A percentile compares a stretch with the other conserved stretches of the same genome.
phyloP scores from a whole-genome alignment of 2,329 filamentous ascomycete genomes.

The Fusarium foetens region DNA sequence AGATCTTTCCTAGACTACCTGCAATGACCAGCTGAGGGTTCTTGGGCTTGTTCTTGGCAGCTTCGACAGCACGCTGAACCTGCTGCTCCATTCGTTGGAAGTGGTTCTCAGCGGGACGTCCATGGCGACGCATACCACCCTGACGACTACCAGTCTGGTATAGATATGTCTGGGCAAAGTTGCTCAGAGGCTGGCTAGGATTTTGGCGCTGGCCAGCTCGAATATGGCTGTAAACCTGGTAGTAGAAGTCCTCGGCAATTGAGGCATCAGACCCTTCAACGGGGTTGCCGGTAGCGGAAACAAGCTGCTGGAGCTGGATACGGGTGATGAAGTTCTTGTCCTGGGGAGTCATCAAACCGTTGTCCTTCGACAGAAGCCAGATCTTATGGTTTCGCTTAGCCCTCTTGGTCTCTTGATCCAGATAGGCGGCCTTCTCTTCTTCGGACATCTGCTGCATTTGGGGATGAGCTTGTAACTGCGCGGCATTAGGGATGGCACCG shows the following conservation, averaged over 20 bases:
- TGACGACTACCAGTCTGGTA: conserved; percentile 92
- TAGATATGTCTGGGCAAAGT: conserved; percentile 97
- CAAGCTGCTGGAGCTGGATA: conserved; percentile 95
- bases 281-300: conserved; percentile 89
- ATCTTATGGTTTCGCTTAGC: conserved; percentile 99
- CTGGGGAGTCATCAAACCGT: conserved; percentile 97
- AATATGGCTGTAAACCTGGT: conserved; percentile 96
- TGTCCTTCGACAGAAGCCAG: conserved; percentile 89
- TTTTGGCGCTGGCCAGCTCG: conserved; percentile 89
- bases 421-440: conserved; percentile 82
- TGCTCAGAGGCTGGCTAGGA: conserved; percentile 90
- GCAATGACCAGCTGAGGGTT: conserved; percentile 97
- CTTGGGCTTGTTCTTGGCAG: conserved; percentile 96
- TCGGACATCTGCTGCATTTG: conserved; percentile 78
- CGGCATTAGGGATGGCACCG: conserved; percentile 57
- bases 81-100: conserved; percentile 99
- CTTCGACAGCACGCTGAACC: conserved; percentile 95
- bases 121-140: conserved; percentile 77
- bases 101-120: conserved; percentile 91
- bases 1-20: conserved; percentile 96
- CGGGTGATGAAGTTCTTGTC: conserved; percentile 99
- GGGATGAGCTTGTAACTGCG: conserved; percentile 50
- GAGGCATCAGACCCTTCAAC: conserved; percentile 84
- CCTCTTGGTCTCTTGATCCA: conserved; percentile 91
- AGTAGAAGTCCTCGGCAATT: conserved; percentile 95